phyloP scores from a whole-genome alignment of 2,329 filamentous ascomycete species.

The Lasiodiplodia sp. region DNA sequence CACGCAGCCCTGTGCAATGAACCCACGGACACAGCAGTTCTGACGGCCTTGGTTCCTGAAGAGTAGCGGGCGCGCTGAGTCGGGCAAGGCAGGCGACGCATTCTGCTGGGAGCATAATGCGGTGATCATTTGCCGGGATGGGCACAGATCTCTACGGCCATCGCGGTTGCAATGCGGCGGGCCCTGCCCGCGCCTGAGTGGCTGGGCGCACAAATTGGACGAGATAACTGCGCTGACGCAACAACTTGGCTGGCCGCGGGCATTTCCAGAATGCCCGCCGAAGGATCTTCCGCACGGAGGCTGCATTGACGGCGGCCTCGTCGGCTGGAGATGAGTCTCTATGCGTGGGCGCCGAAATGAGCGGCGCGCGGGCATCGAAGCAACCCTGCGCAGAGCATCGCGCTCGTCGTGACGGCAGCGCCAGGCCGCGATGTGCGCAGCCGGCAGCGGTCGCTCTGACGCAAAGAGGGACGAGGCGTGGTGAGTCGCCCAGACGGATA shows the following conservation, averaged over 20 bases:
- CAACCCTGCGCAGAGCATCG: constrained; percentile 29
- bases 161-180: constrained; percentile 45
- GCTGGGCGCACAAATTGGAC: constrained; percentile 49
- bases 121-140: constrained; percentile 51
- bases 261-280: constrained; percentile 50
- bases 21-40: constrained; percentile 51
- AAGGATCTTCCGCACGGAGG: constrained; percentile 47
- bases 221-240: constrained; percentile 37
- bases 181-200: constrained; percentile 49
- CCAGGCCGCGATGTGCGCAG: constrained; percentile 17
- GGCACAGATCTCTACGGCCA: constrained; percentile 48
- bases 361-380: constrained; percentile 4
- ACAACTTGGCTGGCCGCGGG: constrained; percentile 35
- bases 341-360: constrained; percentile 27
- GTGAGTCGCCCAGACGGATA: constrained; percentile 46
- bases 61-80: constrained; percentile 49
- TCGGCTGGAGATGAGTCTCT: constrained; percentile 27
- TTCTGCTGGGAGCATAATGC: constrained; percentile 55
- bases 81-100: constrained; percentile 50
- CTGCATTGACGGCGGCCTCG: constrained; percentile 31
- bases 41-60: constrained; percentile 54
- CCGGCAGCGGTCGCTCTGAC: constrained; percentile 35
- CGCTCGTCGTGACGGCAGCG: constrained; percentile 20
- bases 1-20: constrained; percentile 51
- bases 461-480: constrained; percentile 48